Base-by-base conservation (phyloP, 1,139 yeast species). In the Lodderomyces jiufengensis region DNA sequence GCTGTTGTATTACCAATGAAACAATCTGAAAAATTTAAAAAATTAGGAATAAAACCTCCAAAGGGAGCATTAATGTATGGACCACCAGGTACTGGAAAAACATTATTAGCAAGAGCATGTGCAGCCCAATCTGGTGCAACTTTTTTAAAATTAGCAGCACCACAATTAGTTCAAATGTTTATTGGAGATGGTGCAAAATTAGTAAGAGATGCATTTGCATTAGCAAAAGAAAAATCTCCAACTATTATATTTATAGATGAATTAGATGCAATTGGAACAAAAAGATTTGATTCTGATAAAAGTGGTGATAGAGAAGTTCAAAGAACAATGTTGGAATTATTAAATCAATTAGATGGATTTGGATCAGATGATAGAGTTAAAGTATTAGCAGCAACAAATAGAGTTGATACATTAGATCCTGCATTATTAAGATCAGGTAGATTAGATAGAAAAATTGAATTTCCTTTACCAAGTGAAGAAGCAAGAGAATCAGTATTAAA, bases 51-150 rank as follows among this genome's bases (percentile, higher is more conserved):
- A 52, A 90, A 86, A 60, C 95, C 98, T 5, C 98, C 98, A 42
- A 92, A 92, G 63, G 98, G 98, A 50, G 98, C 97, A 0, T 71
- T 92, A 42, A 92, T 92, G 98, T 92, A 92, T 59, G 99, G 99
- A 8, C 98, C 99, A 12, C 99, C 99, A 34, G 99, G 99, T 55
- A 92, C 99, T 2, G 99, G 99, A 61, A 92, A 92, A 64, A 92
- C 98, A 1, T 72, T 92, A 45, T 73, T 92, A 48, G 99, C 99
- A 5, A 78, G 98, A 59, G 98, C 98, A 2, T 92, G 98, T 76
- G 99, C 99, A 10, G 98, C 98, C 5, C 97, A 92, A 61, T 85
- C 96, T 0, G 95, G 94, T 43, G 98, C 98, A n/a, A 92, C 98
- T 0, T 92, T 92, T 59, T 72, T 92, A 55, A 92, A 92, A 57